Conservation (phyloP, 805 yeast genomes). For the Starmerella asiatica region DNA sequence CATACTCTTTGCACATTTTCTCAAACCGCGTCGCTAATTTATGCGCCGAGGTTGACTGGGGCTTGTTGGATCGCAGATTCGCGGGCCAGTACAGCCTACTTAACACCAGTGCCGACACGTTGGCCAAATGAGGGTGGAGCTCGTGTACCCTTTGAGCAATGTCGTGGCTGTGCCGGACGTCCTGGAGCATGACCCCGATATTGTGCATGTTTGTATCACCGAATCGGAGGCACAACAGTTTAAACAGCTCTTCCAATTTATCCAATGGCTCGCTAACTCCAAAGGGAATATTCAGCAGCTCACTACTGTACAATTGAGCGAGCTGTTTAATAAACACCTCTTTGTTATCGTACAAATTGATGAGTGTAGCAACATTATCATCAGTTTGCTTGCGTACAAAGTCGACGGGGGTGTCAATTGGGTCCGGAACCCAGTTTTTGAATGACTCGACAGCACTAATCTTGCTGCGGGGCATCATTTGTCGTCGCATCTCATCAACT, state of each 20-base stretch:
- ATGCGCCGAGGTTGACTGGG: not conserved
- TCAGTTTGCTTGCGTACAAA: slow-evolving; percentile 44
- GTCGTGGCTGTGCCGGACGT: slow-evolving; percentile 36
- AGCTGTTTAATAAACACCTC: slow-evolving; percentile 54
- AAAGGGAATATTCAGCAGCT: slow-evolving; percentile 30
- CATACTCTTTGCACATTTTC: slow-evolving; percentile 30
- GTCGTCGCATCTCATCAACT: slow-evolving; percentile 35
- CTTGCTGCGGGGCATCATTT: slow-evolving; percentile 6
- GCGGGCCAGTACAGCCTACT: slow-evolving; percentile 76
- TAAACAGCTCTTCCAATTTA: slow-evolving; percentile 34
- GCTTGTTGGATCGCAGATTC: not conserved
- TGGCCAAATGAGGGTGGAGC: slow-evolving; percentile 3
- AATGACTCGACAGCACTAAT: slow-evolving; percentile 29
- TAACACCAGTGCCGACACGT: slow-evolving; percentile 45
- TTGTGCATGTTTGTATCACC: slow-evolving; percentile 53
- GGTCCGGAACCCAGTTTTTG: slow-evolving; percentile 68
- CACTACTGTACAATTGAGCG: slow-evolving; percentile 43
- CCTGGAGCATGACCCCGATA: slow-evolving; percentile 58
- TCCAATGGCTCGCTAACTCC: slow-evolving; percentile 14
- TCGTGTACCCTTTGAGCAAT: slow-evolving; percentile 18
- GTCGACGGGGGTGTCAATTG: slow-evolving; percentile 81
- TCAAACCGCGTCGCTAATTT: slow-evolving; percentile 37
- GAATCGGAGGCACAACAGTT: slow-evolving; percentile 46
- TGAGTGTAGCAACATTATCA: slow-evolving; percentile 57
- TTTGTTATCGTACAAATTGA: slow-evolving; percentile 60